Base-by-base conservation (phyloP, 768 basidiomycete species). In the Daedaleopsis nitida region DNA sequence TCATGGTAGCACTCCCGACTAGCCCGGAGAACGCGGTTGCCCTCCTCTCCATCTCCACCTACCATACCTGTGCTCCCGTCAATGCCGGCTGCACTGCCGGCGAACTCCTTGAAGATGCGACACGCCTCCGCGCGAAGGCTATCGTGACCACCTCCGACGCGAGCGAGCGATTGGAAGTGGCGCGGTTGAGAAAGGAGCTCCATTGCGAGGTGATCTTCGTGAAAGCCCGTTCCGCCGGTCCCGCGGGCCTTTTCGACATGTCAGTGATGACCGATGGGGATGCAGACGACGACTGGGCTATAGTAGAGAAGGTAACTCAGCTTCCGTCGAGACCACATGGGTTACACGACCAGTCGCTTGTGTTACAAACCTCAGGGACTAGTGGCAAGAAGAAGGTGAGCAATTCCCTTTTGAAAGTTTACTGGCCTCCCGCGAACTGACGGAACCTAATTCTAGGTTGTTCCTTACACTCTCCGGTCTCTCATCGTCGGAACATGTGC, bases 361-460 rank as follows among this genome's bases (percentile, higher is more conserved):
- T 87, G 23, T 72, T 87, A 32, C 84, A 85, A 63, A 86, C 85
- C 1, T 83, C 81, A 44, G 85, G 85, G 0, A 86, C 84, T n/a
- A 86, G 83, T 52, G 83, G 84, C 4, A 80, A 75, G 70, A 82
- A 82, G 71, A 82, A 64, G 58, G 62, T 64, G 13, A 19, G 55
- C 16, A 39, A 21, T 38, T 45, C 38, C 38, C 39, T 48, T 16
- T 37, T 44, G 23, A 24, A 16, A 14, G 6, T 44, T 43, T 27
- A 11, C 16, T 9, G 6, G n/a, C 11, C 21, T 24, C 16, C 39
- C 51, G 17, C 52, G 35, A n/a, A 8, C n/a, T 44, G 10, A 10
- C 21, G 49, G 8, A 45, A 44, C 35, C 27, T 9, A 32, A 32
- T 3, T n/a, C n/a, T 32, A 82, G 67, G 68, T 70, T 19, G 80